These are phyloP conservation scores for Ogataea methanolica DNA, from an alignment of 805 yeast genomes.

Conservation along the genomic window DNA sequence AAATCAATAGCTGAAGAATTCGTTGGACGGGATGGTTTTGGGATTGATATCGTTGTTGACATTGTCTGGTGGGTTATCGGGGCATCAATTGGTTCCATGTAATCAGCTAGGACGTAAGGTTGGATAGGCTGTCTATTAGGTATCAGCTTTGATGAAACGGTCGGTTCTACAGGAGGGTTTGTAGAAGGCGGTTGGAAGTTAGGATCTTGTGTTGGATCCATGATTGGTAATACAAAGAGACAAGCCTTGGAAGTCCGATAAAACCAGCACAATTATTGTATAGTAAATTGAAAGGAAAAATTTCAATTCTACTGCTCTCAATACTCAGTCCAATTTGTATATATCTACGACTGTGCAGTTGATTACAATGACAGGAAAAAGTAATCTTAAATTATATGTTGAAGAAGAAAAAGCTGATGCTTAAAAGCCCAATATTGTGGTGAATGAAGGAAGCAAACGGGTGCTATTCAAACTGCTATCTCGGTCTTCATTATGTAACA, in stretches of 20 bases:
- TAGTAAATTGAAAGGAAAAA: background rate
- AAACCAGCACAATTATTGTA: background rate
- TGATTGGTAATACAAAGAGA: conserved; percentile 20
- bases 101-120: conserved; percentile 73
- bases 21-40: background rate
- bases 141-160: conserved; percentile 62
- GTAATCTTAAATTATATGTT: no score
- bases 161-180: conserved; percentile 55
- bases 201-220: conserved; percentile 95
- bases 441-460: no score
- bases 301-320: no score
- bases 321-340: no score
- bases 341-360: no score
- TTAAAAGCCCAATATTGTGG: no score
- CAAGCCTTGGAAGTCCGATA: background rate
- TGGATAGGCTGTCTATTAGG: conserved; percentile 76
- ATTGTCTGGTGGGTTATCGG: conserved; percentile 54
- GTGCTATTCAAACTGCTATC: no score
- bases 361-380: no score
- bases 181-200: conserved; percentile 83
- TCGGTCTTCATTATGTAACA: no score
- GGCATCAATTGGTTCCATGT: conserved; percentile 66
- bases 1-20: background rate
- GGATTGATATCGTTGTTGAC: background rate
- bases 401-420: no score